Evolutionary conservation across 441 rosid species (phyloP), one percentile per base, ranked within the genome.

Genomic region (Gossypium trilobum): DNA sequence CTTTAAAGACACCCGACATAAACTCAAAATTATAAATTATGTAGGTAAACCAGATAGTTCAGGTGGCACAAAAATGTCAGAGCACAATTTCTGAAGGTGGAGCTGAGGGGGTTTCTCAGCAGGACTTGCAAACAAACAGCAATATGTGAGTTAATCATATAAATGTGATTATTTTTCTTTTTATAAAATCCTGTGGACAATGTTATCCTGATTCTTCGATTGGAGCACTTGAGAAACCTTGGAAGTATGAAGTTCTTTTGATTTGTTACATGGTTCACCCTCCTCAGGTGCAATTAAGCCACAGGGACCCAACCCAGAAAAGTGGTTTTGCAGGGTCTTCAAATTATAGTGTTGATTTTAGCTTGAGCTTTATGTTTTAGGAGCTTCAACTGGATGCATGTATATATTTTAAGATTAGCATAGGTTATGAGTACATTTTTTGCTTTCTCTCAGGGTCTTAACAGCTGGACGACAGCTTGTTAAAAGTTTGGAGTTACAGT

Each of bases 41-140:
- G 75, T 83, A 95, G 99, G 98, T 95, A 64, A 91, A 86, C 85
- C 95, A 95, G 76, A 77, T 95, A 79, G 87, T 95, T 68, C 96
- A 92, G 86, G 97, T 95, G 71, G 99, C 93, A 2, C 96, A 92
- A 75, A 95, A 92, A 74, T 95, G 99, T 72, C 98, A 95, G 82
- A 95, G 86, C 89, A 87, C 97, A 62, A 85, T 95, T 46, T 80
- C 93, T 80, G 95, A 89, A 82, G 82, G 96, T 78, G 98, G 96
- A 76, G 75, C 96, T 62, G 98, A 92, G 79, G 98, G 98, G 71
- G 85, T 89, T 50, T 94, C 91, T 75, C 95, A 87, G 77, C 93
- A 92, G 83, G 99, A 92, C 77, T 79, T 90, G 82, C 96, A 91
- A 86, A 79, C 92, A 64, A 92, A 90, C 84, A 90, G 98, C 80